Base-by-base conservation (phyloP, 192 early-diverging fungal species). In the Spizellomyces punctatus region DNA sequence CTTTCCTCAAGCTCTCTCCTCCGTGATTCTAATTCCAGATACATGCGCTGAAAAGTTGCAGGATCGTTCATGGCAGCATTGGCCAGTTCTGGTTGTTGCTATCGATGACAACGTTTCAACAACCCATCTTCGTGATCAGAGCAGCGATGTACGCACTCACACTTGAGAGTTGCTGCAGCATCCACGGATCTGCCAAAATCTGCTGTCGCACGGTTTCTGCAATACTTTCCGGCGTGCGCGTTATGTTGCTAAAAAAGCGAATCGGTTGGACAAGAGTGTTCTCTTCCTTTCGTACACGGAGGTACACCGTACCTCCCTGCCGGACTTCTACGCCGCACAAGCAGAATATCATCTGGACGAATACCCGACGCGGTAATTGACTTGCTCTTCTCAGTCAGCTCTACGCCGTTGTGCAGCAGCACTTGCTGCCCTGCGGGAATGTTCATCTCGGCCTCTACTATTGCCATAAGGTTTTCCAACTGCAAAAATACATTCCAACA, bases 371-470 rank as follows among this genome's bases (percentile, higher is more conserved):
- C 81, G n/a, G 74, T 79, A 6, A 96, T 78, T 19, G 92, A 88
- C 72, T 84, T 82, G 50, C 88, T 83, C 1, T 75, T 75, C 48
- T 91, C 89, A 3, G 60, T 69, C 7, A 96, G 82, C 70, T 78
- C 80, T 9, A 63, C 64, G 12, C 91, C 90, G 62, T 96, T 89
- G 76, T 90, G 85, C 63, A 78, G 72, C 42, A 99, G 61, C 2
- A 67, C 52, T 75, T 95, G 94, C 41, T 86, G 78, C 7, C 56
- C 76, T 10, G 85, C 72, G 5, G 92, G 82, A 54, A 92, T 88
- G 12, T 82, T 78, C 66, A 91, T 89, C 78, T 95, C 92, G n/a
- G 82, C 87, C 78, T 96, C 94, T n/a, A 94, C 82, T 22, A 98
- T 82, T 22, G 92, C 94, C 66, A 86, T 83, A 43, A 96, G 81